These are phyloP conservation scores for Fusarium multiceps DNA, from an alignment of 2,329 filamentous ascomycete species.

Conservation along the genomic window DNA sequence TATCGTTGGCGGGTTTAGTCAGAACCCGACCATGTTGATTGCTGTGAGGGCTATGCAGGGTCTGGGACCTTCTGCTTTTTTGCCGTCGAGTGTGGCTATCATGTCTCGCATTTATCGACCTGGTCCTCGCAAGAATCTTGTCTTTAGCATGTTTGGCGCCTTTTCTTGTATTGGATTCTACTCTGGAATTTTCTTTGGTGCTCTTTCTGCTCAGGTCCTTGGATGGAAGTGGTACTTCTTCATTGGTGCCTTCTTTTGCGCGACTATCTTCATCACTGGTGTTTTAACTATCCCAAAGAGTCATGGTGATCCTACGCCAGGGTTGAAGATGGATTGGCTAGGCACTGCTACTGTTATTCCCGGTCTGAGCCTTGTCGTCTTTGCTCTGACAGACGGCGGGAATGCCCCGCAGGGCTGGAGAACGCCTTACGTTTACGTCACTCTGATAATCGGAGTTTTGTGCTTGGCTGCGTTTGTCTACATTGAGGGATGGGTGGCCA, in stretches of 20 bases:
- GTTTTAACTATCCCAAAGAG: slow-evolving; percentile 54
- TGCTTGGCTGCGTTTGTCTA: slow-evolving; percentile 72
- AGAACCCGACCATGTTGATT: slow-evolving; percentile 74
- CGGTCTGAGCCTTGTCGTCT: slow-evolving; percentile 77
- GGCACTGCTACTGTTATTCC: slow-evolving; percentile 70
- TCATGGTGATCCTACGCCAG: slow-evolving; percentile 41
- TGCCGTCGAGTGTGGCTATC: slow-evolving; percentile 76
- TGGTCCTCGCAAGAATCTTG: slow-evolving; percentile 76
- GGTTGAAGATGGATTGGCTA: slow-evolving; percentile 73
- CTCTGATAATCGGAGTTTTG: slow-evolving; percentile 71
- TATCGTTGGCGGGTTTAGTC: slow-evolving; percentile 74
- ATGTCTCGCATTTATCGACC: slow-evolving; percentile 76
- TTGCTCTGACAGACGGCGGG: slow-evolving; percentile 78
- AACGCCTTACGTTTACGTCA: slow-evolving; percentile 77
- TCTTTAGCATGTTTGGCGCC: slow-evolving; percentile 70
- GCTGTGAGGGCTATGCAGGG: slow-evolving; percentile 79
- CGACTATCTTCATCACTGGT: slow-evolving; percentile 58
- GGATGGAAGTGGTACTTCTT: slow-evolving; percentile 79
- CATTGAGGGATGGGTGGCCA: slow-evolving; percentile 76
- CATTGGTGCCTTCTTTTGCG: slow-evolving; percentile 63
- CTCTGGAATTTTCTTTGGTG: slow-evolving; percentile 75
- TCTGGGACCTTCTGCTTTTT: slow-evolving; percentile 75
- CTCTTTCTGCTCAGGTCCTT: slow-evolving; percentile 68
- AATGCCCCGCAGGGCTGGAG: slow-evolving; percentile 76
- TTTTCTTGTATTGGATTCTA: slow-evolving; percentile 70